Evolutionary conservation across 768 basidiomycete genomes (phyloP), one percentile per base, ranked within the genome.

Genomic region (Suillus subalutaceus): DNA sequence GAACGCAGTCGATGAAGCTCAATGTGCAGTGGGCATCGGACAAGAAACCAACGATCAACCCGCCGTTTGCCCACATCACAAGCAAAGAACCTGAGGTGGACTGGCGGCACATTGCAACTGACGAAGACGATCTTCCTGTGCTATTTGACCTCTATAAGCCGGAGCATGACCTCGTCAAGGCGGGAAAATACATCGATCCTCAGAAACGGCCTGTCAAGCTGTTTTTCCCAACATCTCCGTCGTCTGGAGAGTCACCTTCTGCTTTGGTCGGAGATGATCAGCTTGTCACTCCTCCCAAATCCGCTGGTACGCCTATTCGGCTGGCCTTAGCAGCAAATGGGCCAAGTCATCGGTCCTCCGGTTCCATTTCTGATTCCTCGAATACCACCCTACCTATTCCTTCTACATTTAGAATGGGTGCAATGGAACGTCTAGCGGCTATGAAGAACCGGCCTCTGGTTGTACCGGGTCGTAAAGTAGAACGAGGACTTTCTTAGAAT

Each of bases 1-100:
- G 43, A 4, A 62, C 41, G 0, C 67, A 72, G 30, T 56, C 68
- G 1, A 60, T 13, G 26, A 59, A 43, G 26, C 64, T 65, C 15
- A 40, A 65, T 40, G 7, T 3, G 13, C 9, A 20, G 15, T 65
- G 40, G 64, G 53, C 52, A 30, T 30, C 23, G 3, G 35, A 18
- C 23, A 57, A 18, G 26, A 57, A 38, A 37, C 52, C 15, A 26
- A 58, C n/a, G 2, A 20, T 12, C 20, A 12, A 38, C 6, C 6
- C n/a, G 3, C 56, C 56, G 10, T 15, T 57, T 12, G 6, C 56
- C 13, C 23, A 26, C 13, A 23, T 58, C 57, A 58, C 37, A 23
- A 38, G 7, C 7, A 7, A 58, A 38, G n/a, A 38, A 38, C n/a
- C 20, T 38, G 37, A 35, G n/a, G 2, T 4, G 20, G 35, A 38